These are phyloP conservation scores for Periconia sp. DNA, from an alignment of 2,329 filamentous ascomycete genomes.

Conservation along the genomic window DNA sequence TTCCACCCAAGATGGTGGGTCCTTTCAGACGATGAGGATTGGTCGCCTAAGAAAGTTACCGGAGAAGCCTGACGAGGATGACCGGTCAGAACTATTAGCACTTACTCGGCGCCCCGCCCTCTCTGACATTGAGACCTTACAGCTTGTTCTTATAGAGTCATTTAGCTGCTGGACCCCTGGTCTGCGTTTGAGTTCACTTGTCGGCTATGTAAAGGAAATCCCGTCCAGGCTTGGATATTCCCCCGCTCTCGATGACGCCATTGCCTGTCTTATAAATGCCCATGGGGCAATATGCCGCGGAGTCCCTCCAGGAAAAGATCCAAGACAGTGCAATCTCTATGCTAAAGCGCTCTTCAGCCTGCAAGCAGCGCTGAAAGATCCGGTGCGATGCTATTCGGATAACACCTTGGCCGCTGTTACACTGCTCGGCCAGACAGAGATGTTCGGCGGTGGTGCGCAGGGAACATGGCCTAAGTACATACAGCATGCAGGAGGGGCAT, in stretches of 20 bases:
- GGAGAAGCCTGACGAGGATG: neutral
- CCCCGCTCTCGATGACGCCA: constrained; percentile 6
- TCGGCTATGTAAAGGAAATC: constrained; percentile 3
- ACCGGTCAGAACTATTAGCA: too few species aligned
- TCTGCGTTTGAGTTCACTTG: neutral
- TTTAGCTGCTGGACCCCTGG: constrained; percentile 1
- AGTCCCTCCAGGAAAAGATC: neutral
- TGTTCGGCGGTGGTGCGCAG: constrained; percentile 9
- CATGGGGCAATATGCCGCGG: constrained; percentile 1
- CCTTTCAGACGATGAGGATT: constrained; percentile 9
- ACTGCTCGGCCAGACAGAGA: constrained; percentile 8
- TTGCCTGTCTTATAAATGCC: constrained; percentile 8
- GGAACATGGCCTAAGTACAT: constrained; percentile 1
- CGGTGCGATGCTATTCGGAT: constrained; percentile 8
- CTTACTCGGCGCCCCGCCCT: constrained; percentile 1
- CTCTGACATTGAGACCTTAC: constrained; percentile 3
- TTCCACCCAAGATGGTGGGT: constrained; percentile 3
- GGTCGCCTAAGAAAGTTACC: neutral
- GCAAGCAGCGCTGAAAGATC: constrained; percentile 5
- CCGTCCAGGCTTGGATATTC: constrained; percentile 5
- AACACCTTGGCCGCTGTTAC: constrained; percentile 11
- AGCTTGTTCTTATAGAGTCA: constrained; percentile 6
- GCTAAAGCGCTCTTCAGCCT: constrained; percentile 2
- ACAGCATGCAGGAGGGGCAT: constrained; percentile 10
- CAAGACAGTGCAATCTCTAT: constrained; percentile 3